Evolutionary conservation across 1,139 yeast genomes (phyloP).

Genomic region (Hemisphaericaspora xylofermentans): DNA sequence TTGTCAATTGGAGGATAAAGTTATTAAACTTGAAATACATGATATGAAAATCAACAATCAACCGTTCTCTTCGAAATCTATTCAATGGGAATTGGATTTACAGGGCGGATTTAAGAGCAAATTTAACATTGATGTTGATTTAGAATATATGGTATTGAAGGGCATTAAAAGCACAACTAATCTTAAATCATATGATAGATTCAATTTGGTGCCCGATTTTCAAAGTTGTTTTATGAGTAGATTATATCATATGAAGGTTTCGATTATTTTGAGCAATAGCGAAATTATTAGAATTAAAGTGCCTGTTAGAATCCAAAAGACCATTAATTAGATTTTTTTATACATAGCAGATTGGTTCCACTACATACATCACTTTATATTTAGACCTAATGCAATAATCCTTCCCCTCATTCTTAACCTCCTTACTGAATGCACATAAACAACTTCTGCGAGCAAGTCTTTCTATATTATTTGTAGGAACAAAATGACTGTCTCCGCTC

Average conservation of each 20-base stretch:
- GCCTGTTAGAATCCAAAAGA: slow-evolving; percentile 27
- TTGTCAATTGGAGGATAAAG: slow-evolving; percentile 27
- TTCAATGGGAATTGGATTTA: slow-evolving; percentile 6
- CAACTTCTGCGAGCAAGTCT: too few relatives aligned
- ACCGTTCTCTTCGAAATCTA: slow-evolving; percentile 8
- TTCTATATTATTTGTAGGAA: too few relatives aligned
- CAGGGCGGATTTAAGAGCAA: slow-evolving; percentile 6
- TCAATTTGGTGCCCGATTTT: slow-evolving; percentile 40
- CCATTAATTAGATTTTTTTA: neutral
- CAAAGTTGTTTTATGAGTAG: slow-evolving; percentile 38
- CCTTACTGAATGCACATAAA: too few relatives aligned
- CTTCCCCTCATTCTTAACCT: too few relatives aligned
- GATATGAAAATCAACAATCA: slow-evolving; percentile 15
- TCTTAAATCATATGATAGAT: slow-evolving; percentile 14
- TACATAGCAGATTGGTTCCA: too few relatives aligned
- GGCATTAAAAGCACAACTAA: slow-evolving; percentile 6
- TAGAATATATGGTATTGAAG: slow-evolving; percentile 12
- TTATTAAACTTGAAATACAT: slow-evolving; percentile 23
- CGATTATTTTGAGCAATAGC: slow-evolving; percentile 28
- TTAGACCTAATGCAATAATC: too few relatives aligned
- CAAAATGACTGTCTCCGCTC: too few relatives aligned
- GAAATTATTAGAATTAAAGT: slow-evolving; percentile 30
- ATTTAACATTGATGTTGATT: slow-evolving; percentile 12
- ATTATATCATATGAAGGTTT: slow-evolving; percentile 34
- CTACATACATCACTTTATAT: too few relatives aligned